Conservation (phyloP, 495 filamentous ascomycete genomes). For the Immersiella caudata region DNA sequence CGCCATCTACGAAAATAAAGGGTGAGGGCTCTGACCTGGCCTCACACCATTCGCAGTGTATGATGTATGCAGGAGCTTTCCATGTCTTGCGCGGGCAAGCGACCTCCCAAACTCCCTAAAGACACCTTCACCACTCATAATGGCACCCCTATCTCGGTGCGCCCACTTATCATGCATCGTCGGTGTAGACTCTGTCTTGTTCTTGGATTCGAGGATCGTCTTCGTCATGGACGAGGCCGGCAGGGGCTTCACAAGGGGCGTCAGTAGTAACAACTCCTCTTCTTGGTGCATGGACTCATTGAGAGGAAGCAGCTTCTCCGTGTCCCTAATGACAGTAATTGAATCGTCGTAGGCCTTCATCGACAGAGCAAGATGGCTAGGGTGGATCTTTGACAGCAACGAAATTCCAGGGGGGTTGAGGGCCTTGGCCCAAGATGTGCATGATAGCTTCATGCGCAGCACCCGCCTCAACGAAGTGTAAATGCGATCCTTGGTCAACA, state of each 20-base stretch:
- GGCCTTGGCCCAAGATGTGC: constrained; percentile 82
- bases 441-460: constrained; percentile 72
- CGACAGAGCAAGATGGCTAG: constrained; percentile 75
- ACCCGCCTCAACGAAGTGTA: constrained; percentile 73
- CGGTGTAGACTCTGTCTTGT: constrained; percentile 48
- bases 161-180: constrained; percentile 56
- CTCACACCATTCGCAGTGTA: constrained; percentile 89
- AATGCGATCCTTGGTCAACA: constrained; percentile 75
- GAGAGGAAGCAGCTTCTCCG: constrained; percentile 74
- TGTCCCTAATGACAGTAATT: constrained; percentile 84
- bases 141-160: constrained; percentile 64
- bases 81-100: constrained; percentile 76
- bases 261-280: constrained; percentile 80
- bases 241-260: constrained; percentile 82
- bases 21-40: constrained; percentile 50
- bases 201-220: constrained; percentile 50
- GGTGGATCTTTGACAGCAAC: constrained; percentile 74
- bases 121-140: constrained; percentile 84
- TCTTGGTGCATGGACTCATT: constrained; percentile 75
- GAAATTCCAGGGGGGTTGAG: constrained; percentile 75
- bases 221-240: constrained; percentile 76
- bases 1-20: background rate
- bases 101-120: constrained; percentile 83
- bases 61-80: constrained; percentile 83
- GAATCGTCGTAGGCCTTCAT: constrained; percentile 82